Base-by-base conservation (phyloP, 129 eudicot genomes). In the Glebionis coronaria region DNA sequence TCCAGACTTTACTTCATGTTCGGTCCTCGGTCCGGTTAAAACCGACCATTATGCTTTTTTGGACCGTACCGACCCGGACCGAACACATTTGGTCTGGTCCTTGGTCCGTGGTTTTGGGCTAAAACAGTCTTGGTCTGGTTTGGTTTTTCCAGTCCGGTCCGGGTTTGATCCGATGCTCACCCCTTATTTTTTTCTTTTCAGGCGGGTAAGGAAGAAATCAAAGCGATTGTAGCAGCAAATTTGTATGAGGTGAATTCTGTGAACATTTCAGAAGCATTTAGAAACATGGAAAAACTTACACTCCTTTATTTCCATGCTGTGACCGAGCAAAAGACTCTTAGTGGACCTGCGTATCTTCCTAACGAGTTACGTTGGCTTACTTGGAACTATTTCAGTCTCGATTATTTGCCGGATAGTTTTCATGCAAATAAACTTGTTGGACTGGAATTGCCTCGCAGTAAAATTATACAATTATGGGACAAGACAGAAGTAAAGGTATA, bases 361-460 rank as follows among this genome's bases (percentile, higher is more conserved):
- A 63, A 47, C 19, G 61, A 44, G 20, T 63, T 76, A 44, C 57
- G 57, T 3, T 76, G 81, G 76, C 76, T 76, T 46, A 27, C 52
- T 1, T 76, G 76, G 81, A 8, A 23, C 6, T n/a, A 16, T 9
- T 76, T 69, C 61, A 45, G 31, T n/a, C 27, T 16, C 4, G 61
- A 42, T 53, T 69, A 69, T 55, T 51, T 69, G 55, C 80, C 71
- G 21, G 63, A 23, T 50, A 61, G 20, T 62, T 76, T 76, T 29
- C 20, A 15, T 11, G 75, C 76, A 15, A n/a, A 38, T 7, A 76
- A 62, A 18, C 80, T 69, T 54, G 80, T 76, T 68, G 65, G 70
- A 13, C 80, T 76, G 3, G 55, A 69, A 60, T 60, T 76, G 76
- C 51, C 27, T 21, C 13, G 3, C 12, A 69, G 75, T 40, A 19